These are phyloP conservation scores for Penicillium dipodomyicola DNA, from an alignment of 495 filamentous ascomycete species.

Conservation along the genomic window DNA sequence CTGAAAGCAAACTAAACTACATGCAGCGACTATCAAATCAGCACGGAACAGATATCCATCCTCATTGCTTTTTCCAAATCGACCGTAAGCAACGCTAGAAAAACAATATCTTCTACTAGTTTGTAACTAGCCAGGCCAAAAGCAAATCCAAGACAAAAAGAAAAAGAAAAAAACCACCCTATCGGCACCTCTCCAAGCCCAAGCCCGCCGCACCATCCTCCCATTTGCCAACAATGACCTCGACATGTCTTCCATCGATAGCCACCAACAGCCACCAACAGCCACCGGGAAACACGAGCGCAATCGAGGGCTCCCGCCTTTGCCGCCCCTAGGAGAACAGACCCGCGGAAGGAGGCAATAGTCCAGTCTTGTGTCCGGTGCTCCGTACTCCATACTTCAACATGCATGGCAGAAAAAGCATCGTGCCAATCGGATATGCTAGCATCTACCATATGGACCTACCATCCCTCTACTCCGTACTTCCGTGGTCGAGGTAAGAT, in stretches of 20 bases:
- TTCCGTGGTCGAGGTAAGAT: background rate
- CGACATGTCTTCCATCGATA: background rate
- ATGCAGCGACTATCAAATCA: background rate
- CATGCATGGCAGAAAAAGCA: background rate
- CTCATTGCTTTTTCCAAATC: constrained; percentile 1
- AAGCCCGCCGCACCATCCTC: background rate
- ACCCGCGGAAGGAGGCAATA: background rate
- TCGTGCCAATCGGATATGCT: background rate
- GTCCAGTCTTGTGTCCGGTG: background rate
- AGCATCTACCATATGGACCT: constrained; percentile 40
- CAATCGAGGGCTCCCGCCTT: constrained; percentile 10
- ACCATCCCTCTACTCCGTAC: constrained; percentile 17
- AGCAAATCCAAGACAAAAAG: background rate
- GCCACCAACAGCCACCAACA: background rate
- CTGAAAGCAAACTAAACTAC: background rate
- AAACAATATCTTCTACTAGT: background rate
- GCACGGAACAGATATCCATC: background rate
- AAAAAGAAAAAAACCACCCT: background rate
- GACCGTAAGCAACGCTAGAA: background rate
- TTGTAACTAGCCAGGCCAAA: background rate
- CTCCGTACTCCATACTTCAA: background rate
- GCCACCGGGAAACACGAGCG: background rate
- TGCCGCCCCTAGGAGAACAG: background rate
- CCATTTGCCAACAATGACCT: background rate
- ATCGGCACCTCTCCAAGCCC: background rate